These are phyloP conservation scores for Didymellaceae sp. DNA, from an alignment of 2,329 filamentous ascomycete species.

Conservation along the genomic window DNA sequence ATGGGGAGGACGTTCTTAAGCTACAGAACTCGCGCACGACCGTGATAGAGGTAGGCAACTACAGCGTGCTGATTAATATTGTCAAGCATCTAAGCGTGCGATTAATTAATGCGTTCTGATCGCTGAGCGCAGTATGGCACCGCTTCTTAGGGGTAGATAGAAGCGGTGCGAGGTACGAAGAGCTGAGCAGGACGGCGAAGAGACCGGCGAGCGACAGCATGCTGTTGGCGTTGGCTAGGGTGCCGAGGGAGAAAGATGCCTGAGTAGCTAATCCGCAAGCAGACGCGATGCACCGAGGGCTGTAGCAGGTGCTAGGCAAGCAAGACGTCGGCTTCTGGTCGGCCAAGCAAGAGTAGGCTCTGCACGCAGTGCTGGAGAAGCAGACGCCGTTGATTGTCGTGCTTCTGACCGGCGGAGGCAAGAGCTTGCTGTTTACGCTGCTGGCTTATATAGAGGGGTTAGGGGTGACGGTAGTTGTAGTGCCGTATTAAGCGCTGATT, in stretches of 20 bases:
- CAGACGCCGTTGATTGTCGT: slow-evolving; percentile 23
- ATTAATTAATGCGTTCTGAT: slow-evolving; percentile 24
- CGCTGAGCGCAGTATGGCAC: background rate
- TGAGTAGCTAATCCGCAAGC: background rate
- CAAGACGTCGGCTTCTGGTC: slow-evolving; percentile 16
- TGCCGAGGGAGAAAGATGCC: background rate
- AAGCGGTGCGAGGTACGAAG: no score
- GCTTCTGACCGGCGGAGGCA: slow-evolving; percentile 22
- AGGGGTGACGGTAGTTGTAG: slow-evolving; percentile 25
- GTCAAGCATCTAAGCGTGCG: slow-evolving; percentile 28
- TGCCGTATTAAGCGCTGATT: slow-evolving; percentile 25
- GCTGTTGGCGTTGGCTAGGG: background rate
- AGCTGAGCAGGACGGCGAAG: background rate
- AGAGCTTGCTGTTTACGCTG: slow-evolving; percentile 34
- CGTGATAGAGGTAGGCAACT: slow-evolving; percentile 14
- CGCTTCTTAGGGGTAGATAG: background rate
- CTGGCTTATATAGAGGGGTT: slow-evolving; percentile 5
- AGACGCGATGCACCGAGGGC: background rate
- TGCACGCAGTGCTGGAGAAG: slow-evolving; percentile 20
- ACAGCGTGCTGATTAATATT: slow-evolving; percentile 26
- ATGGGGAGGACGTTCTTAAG: slow-evolving; percentile 6
- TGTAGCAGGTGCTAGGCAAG: slow-evolving; percentile 12
- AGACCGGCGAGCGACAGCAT: background rate
- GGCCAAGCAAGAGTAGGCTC: slow-evolving; percentile 18
- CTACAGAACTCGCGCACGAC: slow-evolving; percentile 20